These are phyloP conservation scores for Elaeagnus macrophylla DNA, from an alignment of 306 rosid species.

Conservation along the genomic window DNA sequence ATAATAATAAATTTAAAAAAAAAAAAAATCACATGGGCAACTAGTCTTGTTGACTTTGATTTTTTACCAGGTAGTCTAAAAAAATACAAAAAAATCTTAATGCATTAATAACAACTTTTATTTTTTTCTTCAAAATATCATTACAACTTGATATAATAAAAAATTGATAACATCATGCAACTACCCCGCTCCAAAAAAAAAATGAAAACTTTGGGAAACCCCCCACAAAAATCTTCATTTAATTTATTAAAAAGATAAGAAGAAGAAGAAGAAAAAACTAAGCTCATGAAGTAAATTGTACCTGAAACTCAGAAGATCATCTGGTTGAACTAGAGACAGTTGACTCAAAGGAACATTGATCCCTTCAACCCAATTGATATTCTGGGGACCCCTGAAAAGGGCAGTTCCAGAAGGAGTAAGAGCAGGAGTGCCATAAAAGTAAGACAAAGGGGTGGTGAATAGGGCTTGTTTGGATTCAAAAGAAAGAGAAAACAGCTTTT, in stretches of 20 bases:
- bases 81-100: no score
- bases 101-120: no score
- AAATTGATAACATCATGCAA: no score
- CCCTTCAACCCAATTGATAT: conserved; percentile 59
- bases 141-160: no score
- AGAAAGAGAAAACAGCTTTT: conserved; percentile 28
- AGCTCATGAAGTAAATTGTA: not conserved
- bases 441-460: conserved; percentile 30
- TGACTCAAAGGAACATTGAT: conserved; percentile 35
- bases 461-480: conserved; percentile 45
- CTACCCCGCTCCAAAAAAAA: no score
- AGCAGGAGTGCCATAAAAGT: conserved; percentile 73
- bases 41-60: no score
- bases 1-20: no score
- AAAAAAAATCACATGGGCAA: no score
- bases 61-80: no score
- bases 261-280: not conserved
- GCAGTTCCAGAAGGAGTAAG: conserved; percentile 42
- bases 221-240: not conserved
- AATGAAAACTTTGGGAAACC: no score
- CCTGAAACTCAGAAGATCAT: conserved; percentile 37
- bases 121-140: no score
- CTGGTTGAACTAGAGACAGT: conserved; percentile 32
- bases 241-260: not conserved
- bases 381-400: conserved; percentile 15